Base-by-base conservation (phyloP, 2,329 filamentous ascomycete genomes). In the Dactylellina cionopaga region DNA sequence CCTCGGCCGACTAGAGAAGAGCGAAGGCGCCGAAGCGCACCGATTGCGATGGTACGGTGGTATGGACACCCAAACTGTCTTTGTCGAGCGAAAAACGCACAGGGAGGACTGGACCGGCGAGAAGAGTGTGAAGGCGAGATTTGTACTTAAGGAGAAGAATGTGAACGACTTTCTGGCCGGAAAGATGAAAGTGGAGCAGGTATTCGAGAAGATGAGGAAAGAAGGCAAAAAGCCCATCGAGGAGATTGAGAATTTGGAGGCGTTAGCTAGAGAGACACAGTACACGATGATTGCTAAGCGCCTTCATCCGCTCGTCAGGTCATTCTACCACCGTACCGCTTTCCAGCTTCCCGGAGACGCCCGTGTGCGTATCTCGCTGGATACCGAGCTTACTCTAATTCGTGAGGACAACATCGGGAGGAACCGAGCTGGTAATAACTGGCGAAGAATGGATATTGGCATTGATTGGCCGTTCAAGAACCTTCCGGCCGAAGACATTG, bases 51-150 rank as follows among this genome's bases (percentile, higher is more conserved):
- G 95, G 95, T 99, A 99, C 79, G 95, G 95, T 71, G 92, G 92
- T 41, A 97, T 99, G 94, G 88, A 95, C 77, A 92, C 85, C 58
- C 93, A 98, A 79, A 95, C 92, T 60, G 96, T 98, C 65, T 99
- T 98, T 78, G 90, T 99, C 22, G 95, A 99, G 83, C 88, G 95
- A 74, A 99, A 99, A 83, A 99, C 95, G 0, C 95, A 99, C 83
- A 90, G 95, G 37, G 95, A 99, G 81, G 95, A 99, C 80, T 99
- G 95, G 95, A 99, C 95, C 0, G 95, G 95, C 68, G 95, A 99
- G 80, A 96, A 98, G 83, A 98, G 94, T 1, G 95, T 99, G 82
- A 99, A 99, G 83, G 94, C 95, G 43, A 90, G 95, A 43, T 99
- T 99, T 79, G 86, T 91, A 6, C 85, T 95, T 75, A 98, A 99